Base-by-base conservation (phyloP, 2,329 filamentous ascomycete genomes). In the Davidsoniella virescens region DNA sequence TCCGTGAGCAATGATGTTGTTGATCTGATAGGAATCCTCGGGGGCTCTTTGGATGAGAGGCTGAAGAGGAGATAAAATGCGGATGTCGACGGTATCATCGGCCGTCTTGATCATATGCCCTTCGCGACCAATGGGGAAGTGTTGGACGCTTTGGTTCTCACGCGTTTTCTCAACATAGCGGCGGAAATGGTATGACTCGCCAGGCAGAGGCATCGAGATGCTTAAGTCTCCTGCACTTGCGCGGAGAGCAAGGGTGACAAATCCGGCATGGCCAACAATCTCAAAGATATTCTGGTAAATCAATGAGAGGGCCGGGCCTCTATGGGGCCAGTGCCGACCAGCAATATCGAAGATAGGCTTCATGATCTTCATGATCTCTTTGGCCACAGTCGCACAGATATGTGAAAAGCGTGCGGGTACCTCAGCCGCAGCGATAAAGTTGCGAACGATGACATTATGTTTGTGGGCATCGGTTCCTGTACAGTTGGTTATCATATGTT, bases 221-320 rank as follows among this genome's bases (percentile, higher is more conserved):
- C 16, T 37, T 1, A 50, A 10, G 10, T 29, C 16, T 3, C 47
- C 47, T 14, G 39, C 10, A 38, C 18, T 41, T 14, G 25, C 36
- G 18, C 51, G 51, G 17, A 53, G 37, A 26, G 51, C 51, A 6
- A 45, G 46, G 12, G 51, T 50, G 16, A 53, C 49, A 2, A 47
- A 36, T 14, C 42, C 51, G 37, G 51, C 51, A 26, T 42, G 33
- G 1, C 33, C 41, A 26, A 50, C 43, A 10, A 50, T 44, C 9
- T 49, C 38, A 9, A 29, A 53, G 8, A 53, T 8, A 2, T 39
- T 26, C 8, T 53, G 51, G 25, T 45, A 17, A n/a, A 49, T 42
- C 7, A 44, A 16, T 9, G 10, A n/a, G 7, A 46, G 14, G n/a
- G 41, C 29, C 4, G 47, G 36, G 20, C 47, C 47, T 8, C 47